Percentiles rank a stretch among this genome's conserved stretches.
Evolutionary conservation across 805 yeast genomes (phyloP).

Genomic region (Starmerella asiatica): DNA sequence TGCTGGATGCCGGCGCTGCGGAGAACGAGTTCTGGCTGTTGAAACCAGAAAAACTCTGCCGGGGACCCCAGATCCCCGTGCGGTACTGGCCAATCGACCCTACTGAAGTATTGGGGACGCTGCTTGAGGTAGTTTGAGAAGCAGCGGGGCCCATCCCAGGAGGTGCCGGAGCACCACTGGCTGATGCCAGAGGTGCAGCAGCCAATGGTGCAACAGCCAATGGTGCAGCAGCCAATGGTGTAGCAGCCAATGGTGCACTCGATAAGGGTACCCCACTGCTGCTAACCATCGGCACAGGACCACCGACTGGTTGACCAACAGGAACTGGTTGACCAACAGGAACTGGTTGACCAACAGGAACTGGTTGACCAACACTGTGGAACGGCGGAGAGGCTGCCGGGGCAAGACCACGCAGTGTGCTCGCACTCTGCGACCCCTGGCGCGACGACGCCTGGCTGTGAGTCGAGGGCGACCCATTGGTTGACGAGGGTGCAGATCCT

Average conservation of each 20-base stretch:
- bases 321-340: too few relatives aligned
- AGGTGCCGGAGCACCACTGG: background rate
- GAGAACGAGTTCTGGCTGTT: conserved; percentile 4
- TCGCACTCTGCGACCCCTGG: conserved; percentile 4
- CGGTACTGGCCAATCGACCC: conserved; percentile 12
- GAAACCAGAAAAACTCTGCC: conserved; percentile 11
- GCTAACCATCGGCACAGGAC: too few relatives aligned
- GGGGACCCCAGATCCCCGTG: conserved; percentile 19
- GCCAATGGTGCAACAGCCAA: background rate
- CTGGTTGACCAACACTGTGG: too few relatives aligned
- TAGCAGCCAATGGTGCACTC: background rate
- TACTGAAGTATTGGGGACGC: background rate
- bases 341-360: background rate
- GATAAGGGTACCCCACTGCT: background rate
- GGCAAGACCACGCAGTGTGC: background rate
- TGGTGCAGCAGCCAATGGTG: background rate
- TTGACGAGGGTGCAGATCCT: too few relatives aligned
- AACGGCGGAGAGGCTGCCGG: background rate
- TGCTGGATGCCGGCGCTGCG: conserved; percentile 2
- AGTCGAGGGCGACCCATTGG: background rate
- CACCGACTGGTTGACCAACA: background rate
- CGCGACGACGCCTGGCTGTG: conserved; percentile 6
- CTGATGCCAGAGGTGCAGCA: background rate
- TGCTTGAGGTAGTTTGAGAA: background rate
- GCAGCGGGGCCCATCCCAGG: conserved; percentile 3